A percentile compares a stretch with the other conserved stretches of the same genome.
Evolutionary conservation across 179 eudicot genomes (phyloP).

Genomic region (Nepenthes alata): DNA sequence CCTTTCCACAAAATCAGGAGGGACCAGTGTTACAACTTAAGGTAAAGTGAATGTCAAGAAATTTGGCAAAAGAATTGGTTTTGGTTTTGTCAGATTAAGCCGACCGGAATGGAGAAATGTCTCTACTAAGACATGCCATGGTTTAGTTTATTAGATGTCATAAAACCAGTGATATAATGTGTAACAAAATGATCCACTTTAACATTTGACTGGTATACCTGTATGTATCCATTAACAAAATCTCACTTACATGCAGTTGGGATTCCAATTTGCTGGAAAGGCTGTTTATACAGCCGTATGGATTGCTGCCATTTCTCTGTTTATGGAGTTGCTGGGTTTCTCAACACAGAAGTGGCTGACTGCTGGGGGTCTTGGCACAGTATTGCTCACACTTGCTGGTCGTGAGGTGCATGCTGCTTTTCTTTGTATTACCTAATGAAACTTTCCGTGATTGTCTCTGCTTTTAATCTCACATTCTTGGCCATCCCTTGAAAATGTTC

Average conservation of each 20-base stretch:
- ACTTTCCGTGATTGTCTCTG: neutral
- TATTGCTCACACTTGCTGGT: slow-evolving; percentile 55
- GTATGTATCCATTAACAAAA: neutral
- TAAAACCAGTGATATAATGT: no score
- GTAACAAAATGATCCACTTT: no score
- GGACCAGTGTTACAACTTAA: no score
- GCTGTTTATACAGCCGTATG: slow-evolving; percentile 44
- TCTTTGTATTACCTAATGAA: neutral
- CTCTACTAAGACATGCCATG: no score
- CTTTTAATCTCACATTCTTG: no score
- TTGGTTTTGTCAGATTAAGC: no score
- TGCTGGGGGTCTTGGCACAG: slow-evolving; percentile 63
- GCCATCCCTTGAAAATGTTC: neutral
- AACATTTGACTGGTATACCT: neutral
- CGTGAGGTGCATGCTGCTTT: slow-evolving; percentile 31
- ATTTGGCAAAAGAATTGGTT: no score
- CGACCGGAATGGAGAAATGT: no score
- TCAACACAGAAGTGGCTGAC: slow-evolving; percentile 49
- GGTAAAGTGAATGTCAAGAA: no score
- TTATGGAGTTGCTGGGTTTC: slow-evolving; percentile 52
- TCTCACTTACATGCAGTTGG: slow-evolving; percentile 28
- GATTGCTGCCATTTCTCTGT: slow-evolving; percentile 47
- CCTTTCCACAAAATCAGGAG: no score
- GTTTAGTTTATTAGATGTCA: no score
- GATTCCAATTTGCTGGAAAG: slow-evolving; percentile 47